Conservation (phyloP, 805 yeast genomes). For the Huiozyma naganishii region DNA sequence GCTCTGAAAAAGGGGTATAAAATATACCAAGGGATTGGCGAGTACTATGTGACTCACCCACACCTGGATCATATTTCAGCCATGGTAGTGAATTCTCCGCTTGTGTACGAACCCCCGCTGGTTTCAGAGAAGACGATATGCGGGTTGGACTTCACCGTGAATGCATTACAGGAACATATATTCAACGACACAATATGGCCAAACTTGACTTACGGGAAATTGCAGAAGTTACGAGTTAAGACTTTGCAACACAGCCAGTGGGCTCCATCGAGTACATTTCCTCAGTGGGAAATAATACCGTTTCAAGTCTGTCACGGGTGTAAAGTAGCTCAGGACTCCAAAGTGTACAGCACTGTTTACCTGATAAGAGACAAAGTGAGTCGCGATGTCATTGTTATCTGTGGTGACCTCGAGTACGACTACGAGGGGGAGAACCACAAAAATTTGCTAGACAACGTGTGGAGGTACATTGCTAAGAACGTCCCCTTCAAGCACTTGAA, state of each 20-base stretch:
- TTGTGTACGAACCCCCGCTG: conserved; percentile 8
- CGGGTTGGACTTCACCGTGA: conserved; percentile 44
- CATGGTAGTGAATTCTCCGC: conserved; percentile 61
- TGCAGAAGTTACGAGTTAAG: conserved; percentile 10
- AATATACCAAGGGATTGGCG: conserved; percentile 30
- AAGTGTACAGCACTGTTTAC: conserved; percentile 44
- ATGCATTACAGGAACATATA: conserved; percentile 40
- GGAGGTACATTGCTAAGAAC: conserved; percentile 45
- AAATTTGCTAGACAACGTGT: conserved; percentile 31
- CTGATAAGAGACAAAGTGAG: conserved; percentile 34
- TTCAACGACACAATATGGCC: conserved; percentile 85
- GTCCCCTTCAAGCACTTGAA: conserved; percentile 33
- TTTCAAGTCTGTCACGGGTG: conserved; percentile 34
- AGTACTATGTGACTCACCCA: conserved; percentile 61
- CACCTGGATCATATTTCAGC: conserved; percentile 76
- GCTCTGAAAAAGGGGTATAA: conserved; percentile 25
- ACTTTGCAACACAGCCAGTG: conserved; percentile 4
- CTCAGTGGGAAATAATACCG: conserved; percentile 24
- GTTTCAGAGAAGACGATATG: conserved; percentile 36
- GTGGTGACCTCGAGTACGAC: conserved; percentile 51
- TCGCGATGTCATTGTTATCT: conserved; percentile 39
- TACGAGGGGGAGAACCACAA: not conserved
- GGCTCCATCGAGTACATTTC: conserved; percentile 12
- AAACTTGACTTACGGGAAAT: conserved; percentile 29
- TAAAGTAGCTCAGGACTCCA: conserved; percentile 20